phyloP scores from a whole-genome alignment of 176 grass and related monocot species.

The Oryza officinalis region DNA sequence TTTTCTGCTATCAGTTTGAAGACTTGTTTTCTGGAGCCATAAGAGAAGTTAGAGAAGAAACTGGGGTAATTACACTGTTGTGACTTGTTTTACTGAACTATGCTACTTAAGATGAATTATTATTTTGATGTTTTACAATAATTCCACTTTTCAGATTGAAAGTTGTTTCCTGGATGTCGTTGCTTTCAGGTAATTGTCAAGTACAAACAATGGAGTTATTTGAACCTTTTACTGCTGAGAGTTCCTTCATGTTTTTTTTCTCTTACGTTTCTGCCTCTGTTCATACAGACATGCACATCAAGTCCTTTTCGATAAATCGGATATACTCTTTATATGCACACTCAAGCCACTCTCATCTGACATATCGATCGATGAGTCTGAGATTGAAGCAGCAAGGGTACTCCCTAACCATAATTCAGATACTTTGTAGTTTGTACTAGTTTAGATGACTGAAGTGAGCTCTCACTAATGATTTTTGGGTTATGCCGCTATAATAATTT shows the following conservation, averaged over 20 bases:
- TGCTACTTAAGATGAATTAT: not conserved
- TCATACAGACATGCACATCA: constrained; percentile 62
- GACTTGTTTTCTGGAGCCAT: constrained; percentile 67
- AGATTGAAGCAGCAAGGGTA: constrained; percentile 73
- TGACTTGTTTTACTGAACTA: not conserved
- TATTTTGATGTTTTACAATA: not conserved
- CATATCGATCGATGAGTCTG: constrained; percentile 54
- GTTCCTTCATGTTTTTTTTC: not conserved
- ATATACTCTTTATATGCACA: constrained; percentile 74
- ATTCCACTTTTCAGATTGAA: constrained; percentile 55
- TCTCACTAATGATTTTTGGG: constrained; percentile 8
- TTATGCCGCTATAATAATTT: not conserved
- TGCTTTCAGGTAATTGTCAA: constrained; percentile 59
- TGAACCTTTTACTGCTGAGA: not conserved
- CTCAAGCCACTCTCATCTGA: constrained; percentile 63
- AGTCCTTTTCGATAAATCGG: constrained; percentile 64
- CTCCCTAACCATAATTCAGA: not conserved
- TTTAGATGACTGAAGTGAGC: not conserved
- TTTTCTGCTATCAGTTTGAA: constrained; percentile 52
- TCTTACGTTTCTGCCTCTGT: constrained; percentile 2
- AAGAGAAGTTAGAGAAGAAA: constrained; percentile 88
- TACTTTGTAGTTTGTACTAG: not conserved
- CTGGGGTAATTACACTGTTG: constrained; percentile 49
- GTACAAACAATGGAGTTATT: not conserved
- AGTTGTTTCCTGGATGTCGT: constrained; percentile 59